A percentile compares a stretch with the other conserved stretches of the same genome.
phyloP scores from a whole-genome alignment of 192 early-diverging fungal species.

The Entomortierella lignicola region DNA sequence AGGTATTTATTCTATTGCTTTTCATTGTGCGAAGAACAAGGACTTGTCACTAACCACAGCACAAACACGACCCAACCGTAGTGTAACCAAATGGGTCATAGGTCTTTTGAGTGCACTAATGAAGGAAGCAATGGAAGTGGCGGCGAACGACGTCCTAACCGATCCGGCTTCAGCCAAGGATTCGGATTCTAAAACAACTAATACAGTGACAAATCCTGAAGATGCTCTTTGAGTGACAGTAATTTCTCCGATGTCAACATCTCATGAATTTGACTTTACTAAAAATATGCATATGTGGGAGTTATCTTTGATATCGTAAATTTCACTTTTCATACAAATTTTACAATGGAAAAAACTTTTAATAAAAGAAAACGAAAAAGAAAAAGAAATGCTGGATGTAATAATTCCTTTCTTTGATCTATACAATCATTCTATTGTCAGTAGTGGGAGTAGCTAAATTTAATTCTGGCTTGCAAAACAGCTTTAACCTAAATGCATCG shows the following conservation, averaged over 20 bases:
- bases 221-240: background rate
- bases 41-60: too few species aligned
- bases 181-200: background rate
- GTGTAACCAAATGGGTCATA: slow-evolving; percentile 64
- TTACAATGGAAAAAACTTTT: background rate
- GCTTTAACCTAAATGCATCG: slow-evolving; percentile 88
- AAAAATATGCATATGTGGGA: too few species aligned
- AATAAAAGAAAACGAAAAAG: background rate
- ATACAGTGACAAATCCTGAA: background rate
- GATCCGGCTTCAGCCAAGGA: slow-evolving; percentile 10
- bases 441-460: background rate
- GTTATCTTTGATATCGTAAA: too few species aligned
- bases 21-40: background rate
- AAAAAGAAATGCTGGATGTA: background rate
- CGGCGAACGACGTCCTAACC: slow-evolving; percentile 9
- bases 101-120: slow-evolving; percentile 53
- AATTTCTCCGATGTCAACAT: background rate
- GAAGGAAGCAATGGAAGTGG: background rate
- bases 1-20: slow-evolving; percentile 5
- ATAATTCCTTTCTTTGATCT: background rate
- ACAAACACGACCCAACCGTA: slow-evolving; percentile 42
- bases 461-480: slow-evolving; percentile 63
- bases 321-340: too few species aligned
- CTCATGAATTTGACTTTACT: too few species aligned
- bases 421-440: background rate